Percentiles rank a stretch among this genome's conserved stretches.
Conservation (phyloP, 345 rosid species). For the Punica granatum region DNA sequence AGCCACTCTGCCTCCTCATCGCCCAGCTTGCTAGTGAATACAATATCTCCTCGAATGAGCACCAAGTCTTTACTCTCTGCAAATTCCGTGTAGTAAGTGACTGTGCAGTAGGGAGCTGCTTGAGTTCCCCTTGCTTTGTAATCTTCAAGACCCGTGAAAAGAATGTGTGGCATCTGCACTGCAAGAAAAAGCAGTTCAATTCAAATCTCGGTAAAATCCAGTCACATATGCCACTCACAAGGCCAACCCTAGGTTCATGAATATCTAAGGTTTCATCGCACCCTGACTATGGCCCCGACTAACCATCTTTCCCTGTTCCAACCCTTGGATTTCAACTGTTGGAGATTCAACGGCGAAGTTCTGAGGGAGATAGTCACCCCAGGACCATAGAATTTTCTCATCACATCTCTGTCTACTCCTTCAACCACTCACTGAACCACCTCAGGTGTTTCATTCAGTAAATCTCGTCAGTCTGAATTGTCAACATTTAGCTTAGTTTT, state of each 20-base stretch:
- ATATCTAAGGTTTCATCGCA: background rate
- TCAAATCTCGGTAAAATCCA: background rate
- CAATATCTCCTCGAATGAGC: constrained; percentile 74
- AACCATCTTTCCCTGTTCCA: too few species aligned
- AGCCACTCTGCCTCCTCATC: constrained; percentile 88
- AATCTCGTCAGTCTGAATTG: background rate
- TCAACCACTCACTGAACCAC: background rate
- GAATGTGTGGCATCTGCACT: constrained; percentile 85
- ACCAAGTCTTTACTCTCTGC: constrained; percentile 79
- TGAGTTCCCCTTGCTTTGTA: constrained; percentile 97
- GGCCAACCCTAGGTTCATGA: background rate
- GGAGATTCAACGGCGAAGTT: too few species aligned
- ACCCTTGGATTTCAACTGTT: too few species aligned
- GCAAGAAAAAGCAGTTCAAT: constrained; percentile 28
- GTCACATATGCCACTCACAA: background rate
- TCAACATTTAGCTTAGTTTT: background rate
- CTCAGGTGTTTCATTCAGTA: background rate
- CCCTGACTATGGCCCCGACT: too few species aligned
- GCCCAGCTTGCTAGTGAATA: constrained; percentile 81
- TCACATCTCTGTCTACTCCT: background rate
- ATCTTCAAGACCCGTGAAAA: constrained; percentile 95
- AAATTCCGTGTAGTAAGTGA: constrained; percentile 66
- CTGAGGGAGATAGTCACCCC: too few species aligned
- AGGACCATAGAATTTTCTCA: too few species aligned
- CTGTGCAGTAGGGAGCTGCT: constrained; percentile 74